Percentiles rank a stretch among this genome's conserved stretches.
phyloP scores from a whole-genome alignment of 495 filamentous ascomycete genomes.

The Tuber umbilicatum region DNA sequence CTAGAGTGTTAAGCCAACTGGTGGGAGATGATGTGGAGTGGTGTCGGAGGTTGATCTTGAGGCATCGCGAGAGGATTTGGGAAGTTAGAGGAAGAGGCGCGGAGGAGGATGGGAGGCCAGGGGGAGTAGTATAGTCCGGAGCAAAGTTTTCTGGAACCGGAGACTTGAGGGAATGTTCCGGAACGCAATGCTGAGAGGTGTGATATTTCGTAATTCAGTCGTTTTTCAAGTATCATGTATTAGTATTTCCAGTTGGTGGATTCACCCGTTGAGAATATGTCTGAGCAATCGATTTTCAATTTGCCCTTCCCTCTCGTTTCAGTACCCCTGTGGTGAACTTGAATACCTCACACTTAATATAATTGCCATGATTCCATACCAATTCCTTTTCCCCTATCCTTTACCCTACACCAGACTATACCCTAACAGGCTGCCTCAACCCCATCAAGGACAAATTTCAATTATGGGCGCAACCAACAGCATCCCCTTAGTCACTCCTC shows the following conservation, averaged over 20 bases:
- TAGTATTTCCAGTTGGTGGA: not conserved
- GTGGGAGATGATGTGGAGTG: not conserved
- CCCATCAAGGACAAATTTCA: not conserved
- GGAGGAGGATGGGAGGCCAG: not conserved
- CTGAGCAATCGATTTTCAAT: not conserved
- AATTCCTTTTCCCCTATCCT: not conserved
- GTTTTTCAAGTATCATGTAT: not conserved
- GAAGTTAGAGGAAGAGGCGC: not conserved
- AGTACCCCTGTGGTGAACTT: not conserved
- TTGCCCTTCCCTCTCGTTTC: not conserved
- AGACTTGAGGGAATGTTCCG: too few species aligned
- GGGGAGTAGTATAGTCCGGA: not conserved
- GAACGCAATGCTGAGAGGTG: not conserved
- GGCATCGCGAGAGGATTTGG: not conserved
- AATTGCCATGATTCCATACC: not conserved
- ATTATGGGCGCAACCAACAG: not conserved
- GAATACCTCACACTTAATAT: not conserved
- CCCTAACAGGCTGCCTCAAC: not conserved
- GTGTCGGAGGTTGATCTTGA: not conserved
- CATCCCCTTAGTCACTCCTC: not conserved
- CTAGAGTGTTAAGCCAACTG: not conserved
- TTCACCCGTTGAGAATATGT: not conserved
- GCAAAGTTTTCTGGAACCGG: not conserved
- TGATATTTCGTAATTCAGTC: not conserved
- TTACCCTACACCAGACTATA: not conserved